Evolutionary conservation across 257 asterid species (phyloP), one percentile per base, ranked within the genome.

Genomic region (Osmanthus fragrans): DNA sequence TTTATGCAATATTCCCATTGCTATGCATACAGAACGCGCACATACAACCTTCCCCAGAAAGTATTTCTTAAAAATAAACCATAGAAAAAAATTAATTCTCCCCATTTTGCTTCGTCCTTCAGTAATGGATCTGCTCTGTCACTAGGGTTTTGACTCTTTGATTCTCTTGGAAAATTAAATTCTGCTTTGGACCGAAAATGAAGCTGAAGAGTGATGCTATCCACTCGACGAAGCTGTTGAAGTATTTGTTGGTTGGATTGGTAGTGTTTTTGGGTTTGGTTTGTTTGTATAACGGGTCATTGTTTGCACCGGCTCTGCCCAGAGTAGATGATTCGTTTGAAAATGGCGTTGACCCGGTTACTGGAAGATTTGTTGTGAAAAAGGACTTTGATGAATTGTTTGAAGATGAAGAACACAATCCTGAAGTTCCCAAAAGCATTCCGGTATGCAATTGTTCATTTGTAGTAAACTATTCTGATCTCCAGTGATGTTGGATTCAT

Each of bases 301-400:
- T 82, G 67, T 86, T 89, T 42, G 92, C 90, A 81, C 82, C 89
- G 21, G 88, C 86, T 11, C 82, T 92, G 81, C 92, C 97, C 4
- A 83, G 86, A 23, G 90, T 82, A 3, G 92, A 88, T 39, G 97
- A 84, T 4, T 76, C 82, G 19, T 76, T 86, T 30, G 90, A 87
- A 2, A 93, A 82, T 70, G 96, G 84, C 58, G 79, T 83, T 71
- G 97, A 88, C 82, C 91, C 92, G 7, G 84, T 87, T 45, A 66
- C 87, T 63, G 90, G 89, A 2, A 76, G 84, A 65, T 80, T 84
- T 16, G 69, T 74, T 39, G 12, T 60, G 72, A 86, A 85, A 58
- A 71, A 69, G 80, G 88, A 83, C 74, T 82, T 83, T 16, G 95
- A 85, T 78, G 96, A 89, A 34, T 40, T 85, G 81, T 33, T 83